These are phyloP conservation scores for Macrocystidia cucumis DNA, from an alignment of 1,284 basidiomycete genomes.

Conservation along the genomic window DNA sequence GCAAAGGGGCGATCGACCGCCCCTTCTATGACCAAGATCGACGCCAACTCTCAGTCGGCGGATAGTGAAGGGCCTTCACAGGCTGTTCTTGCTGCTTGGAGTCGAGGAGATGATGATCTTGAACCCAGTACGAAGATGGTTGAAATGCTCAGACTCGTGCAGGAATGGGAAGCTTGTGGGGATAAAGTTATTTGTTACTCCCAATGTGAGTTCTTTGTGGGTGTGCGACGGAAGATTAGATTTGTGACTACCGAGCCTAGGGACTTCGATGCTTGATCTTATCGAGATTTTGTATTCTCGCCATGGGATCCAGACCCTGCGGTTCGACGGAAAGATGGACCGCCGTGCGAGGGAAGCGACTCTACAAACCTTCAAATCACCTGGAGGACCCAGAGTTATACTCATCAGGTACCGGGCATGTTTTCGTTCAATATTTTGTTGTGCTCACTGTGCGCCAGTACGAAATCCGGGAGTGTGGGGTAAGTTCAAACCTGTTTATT, in stretches of 20 bases:
- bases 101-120: conserved; percentile 45
- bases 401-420: conserved; percentile 66
- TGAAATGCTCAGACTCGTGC: conserved; percentile 41
- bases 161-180: conserved; percentile 50
- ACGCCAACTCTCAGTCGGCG: conserved; percentile 6
- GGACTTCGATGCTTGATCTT: conserved; percentile 67
- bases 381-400: conserved; percentile 50
- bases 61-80: conserved; percentile 25
- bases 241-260: too few species aligned
- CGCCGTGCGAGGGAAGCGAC: conserved; percentile 39
- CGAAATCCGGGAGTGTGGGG: conserved; percentile 64
- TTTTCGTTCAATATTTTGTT: too few species aligned
- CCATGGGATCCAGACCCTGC: conserved; percentile 48
- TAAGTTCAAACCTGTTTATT: conserved; percentile 13
- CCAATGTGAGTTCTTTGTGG: conserved; percentile 37
- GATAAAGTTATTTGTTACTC: conserved; percentile 68
- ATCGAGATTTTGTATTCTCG: conserved; percentile 49
- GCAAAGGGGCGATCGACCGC: conserved; percentile 15
- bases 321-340: conserved; percentile 63
- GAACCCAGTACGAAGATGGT: conserved; percentile 66
- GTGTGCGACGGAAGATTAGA: too few species aligned
- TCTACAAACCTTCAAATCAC: conserved; percentile 41
- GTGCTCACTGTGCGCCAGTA: too few species aligned
- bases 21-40: background rate
- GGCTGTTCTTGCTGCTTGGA: conserved; percentile 40